These are phyloP conservation scores for Dysphania ambrosioides DNA, from an alignment of 148 eudicot genomes.

Conservation along the genomic window DNA sequence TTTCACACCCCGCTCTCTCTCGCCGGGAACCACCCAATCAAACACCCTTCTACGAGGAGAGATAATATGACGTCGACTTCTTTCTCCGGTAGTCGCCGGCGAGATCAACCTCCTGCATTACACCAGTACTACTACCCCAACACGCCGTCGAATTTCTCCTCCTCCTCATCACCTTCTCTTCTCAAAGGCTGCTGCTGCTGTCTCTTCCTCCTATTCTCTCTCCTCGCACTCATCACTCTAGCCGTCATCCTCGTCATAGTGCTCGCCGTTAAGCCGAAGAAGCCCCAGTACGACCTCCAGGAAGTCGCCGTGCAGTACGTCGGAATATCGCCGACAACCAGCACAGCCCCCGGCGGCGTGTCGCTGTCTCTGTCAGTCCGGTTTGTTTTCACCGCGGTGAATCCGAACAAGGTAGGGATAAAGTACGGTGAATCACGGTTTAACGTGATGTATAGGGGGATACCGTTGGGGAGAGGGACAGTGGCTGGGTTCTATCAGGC, in stretches of 20 bases:
- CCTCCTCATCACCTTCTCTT: slow-evolving; percentile 50
- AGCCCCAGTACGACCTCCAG: slow-evolving; percentile 80
- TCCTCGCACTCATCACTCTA: slow-evolving; percentile 59
- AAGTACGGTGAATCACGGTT: slow-evolving; percentile 74
- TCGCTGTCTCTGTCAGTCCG: slow-evolving; percentile 57
- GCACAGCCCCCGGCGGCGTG: slow-evolving; percentile 37
- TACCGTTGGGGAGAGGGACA: slow-evolving; percentile 66
- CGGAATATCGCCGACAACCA: slow-evolving; percentile 35
- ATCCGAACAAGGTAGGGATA: slow-evolving; percentile 87
- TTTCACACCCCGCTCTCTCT: not conserved
- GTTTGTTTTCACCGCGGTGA: slow-evolving; percentile 59
- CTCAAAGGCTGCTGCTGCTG: slow-evolving; percentile 89
- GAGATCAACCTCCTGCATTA: slow-evolving; percentile 13
- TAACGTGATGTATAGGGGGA: slow-evolving; percentile 77
- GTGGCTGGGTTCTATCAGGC: slow-evolving; percentile 79
- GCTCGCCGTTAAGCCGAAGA: slow-evolving; percentile 83
- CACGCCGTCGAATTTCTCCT: slow-evolving; percentile 29
- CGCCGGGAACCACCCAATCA: not conserved
- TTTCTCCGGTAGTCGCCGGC: slow-evolving; percentile 1
- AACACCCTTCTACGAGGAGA: too few species aligned
- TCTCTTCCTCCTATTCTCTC: slow-evolving; percentile 80
- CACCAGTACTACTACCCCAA: slow-evolving; percentile 47
- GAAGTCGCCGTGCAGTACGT: slow-evolving; percentile 76
- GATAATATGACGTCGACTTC: slow-evolving; percentile 12
- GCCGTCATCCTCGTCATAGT: slow-evolving; percentile 66